Conservation (phyloP, 2,329 filamentous ascomycete species). For the Alternaria hordeiaustralica region DNA sequence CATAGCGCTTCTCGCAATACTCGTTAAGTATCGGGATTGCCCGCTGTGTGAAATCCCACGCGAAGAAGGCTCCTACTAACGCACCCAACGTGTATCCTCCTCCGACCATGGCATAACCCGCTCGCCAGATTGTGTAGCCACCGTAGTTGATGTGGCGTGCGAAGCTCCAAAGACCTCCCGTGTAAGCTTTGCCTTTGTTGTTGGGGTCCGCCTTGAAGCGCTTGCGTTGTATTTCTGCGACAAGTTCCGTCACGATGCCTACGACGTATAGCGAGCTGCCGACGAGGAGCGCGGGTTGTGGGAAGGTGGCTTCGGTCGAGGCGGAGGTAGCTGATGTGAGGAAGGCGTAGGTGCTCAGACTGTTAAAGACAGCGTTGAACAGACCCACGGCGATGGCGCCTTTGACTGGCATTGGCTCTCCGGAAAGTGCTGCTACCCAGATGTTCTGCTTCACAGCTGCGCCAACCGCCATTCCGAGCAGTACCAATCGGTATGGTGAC, state of each 20-base stretch:
- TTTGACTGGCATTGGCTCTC: constrained; percentile 58
- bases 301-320: constrained; percentile 49
- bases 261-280: constrained; percentile 58
- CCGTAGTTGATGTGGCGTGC: constrained; percentile 64
- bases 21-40: constrained; percentile 57
- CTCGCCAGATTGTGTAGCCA: constrained; percentile 60
- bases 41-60: constrained; percentile 54
- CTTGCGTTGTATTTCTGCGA: constrained; percentile 64
- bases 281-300: constrained; percentile 52
- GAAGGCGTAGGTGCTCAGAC: constrained; percentile 62
- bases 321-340: constrained; percentile 58
- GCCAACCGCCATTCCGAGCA: constrained; percentile 62
- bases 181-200: constrained; percentile 61
- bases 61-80: constrained; percentile 50
- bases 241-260: constrained; percentile 62
- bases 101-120: constrained; percentile 56
- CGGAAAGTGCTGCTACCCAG: constrained; percentile 57
- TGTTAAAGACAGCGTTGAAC: constrained; percentile 64
- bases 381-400: constrained; percentile 54
- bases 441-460: constrained; percentile 63
- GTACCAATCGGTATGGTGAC: constrained; percentile 58
- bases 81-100: constrained; percentile 57
- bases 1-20: constrained; percentile 55
- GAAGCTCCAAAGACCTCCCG: constrained; percentile 57
- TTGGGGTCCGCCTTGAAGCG: constrained; percentile 58